Percentiles rank a stretch among this genome's conserved stretches.
Conservation (phyloP, 768 basidiomycete genomes). For the Boletales sp. region DNA sequence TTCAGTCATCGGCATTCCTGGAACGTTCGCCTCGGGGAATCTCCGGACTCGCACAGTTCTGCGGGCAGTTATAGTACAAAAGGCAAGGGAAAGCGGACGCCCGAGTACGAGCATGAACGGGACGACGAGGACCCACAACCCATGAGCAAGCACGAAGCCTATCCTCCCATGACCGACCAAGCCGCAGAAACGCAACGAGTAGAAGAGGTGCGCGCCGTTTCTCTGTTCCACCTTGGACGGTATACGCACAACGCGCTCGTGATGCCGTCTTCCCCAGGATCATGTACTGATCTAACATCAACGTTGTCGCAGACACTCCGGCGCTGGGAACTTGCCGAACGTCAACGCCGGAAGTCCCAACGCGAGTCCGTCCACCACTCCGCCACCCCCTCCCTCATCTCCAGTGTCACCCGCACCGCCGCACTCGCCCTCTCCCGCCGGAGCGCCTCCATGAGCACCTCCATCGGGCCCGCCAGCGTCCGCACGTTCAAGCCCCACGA, state of each 20-base stretch:
- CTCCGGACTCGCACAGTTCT: background rate
- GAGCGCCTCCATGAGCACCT: conserved; percentile 28
- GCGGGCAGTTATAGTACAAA: conserved; percentile 3
- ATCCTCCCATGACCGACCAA: conserved; percentile 68
- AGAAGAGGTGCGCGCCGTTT: conserved; percentile 54
- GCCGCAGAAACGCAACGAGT: conserved; percentile 65
- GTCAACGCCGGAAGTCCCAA: conserved; percentile 68
- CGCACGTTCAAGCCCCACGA: conserved; percentile 49
- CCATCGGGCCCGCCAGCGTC: conserved; percentile 28
- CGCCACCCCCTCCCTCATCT: conserved; percentile 44
- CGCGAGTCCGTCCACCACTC: conserved; percentile 46
- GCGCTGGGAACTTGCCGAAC: conserved; percentile 76
- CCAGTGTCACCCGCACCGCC: conserved; percentile 56
- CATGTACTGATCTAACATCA: no score
- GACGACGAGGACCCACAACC: conserved; percentile 24
- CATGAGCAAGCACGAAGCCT: conserved; percentile 29
- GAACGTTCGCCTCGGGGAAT: conserved; percentile 16
- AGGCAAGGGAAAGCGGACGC: conserved; percentile 33
- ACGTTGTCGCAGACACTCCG: conserved; percentile 54
- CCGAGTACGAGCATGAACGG: conserved; percentile 13
- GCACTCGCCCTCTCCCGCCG: conserved; percentile 52
- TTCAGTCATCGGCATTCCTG: conserved; percentile 34
- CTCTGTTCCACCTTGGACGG: background rate
- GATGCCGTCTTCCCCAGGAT: no score
- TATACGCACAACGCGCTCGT: background rate